Percentiles rank a stretch among this genome's conserved stretches.
Conservation (phyloP, 768 basidiomycete genomes). For the Suillus fuscotomentosus region DNA sequence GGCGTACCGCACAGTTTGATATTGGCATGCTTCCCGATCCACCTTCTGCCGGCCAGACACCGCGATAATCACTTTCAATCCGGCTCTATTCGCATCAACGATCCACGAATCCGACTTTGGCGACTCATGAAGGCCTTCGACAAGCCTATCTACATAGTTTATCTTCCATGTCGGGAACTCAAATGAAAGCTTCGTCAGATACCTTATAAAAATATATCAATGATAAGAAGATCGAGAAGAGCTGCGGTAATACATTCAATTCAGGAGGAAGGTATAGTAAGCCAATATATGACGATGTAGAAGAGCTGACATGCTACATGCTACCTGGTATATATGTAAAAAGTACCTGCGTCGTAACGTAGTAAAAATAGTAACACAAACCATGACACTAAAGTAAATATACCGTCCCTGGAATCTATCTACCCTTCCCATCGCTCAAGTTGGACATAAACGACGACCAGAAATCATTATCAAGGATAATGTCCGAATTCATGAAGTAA, state of each 20-base stretch:
- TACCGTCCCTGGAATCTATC: slow-evolving; percentile 5
- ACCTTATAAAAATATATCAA: not conserved
- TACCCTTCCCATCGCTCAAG: slow-evolving; percentile 23
- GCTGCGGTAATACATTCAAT: not conserved
- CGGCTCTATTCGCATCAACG: not conserved
- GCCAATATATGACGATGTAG: not conserved
- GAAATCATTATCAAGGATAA: slow-evolving; percentile 42
- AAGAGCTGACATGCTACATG: not conserved
- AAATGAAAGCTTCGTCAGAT: not conserved
- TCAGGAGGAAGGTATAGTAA: not conserved
- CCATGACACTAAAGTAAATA: not conserved
- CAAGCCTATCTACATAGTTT: not conserved
- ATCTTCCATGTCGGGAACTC: not conserved
- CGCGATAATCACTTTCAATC: not conserved
- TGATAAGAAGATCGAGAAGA: not conserved
- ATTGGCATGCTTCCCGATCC: slow-evolving; percentile 28
- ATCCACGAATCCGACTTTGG: not conserved
- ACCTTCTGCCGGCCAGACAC: not conserved
- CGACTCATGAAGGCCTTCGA: not conserved
- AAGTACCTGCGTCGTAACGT: not conserved
- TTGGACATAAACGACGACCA: slow-evolving; percentile 43
- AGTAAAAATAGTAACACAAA: not conserved
- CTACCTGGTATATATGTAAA: not conserved
- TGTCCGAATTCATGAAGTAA: slow-evolving; percentile 35
- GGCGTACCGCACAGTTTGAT: slow-evolving; percentile 27